Evolutionary conservation across 164 flowering plant genomes (phyloP).

Genomic region (Vitis rupestris): DNA sequence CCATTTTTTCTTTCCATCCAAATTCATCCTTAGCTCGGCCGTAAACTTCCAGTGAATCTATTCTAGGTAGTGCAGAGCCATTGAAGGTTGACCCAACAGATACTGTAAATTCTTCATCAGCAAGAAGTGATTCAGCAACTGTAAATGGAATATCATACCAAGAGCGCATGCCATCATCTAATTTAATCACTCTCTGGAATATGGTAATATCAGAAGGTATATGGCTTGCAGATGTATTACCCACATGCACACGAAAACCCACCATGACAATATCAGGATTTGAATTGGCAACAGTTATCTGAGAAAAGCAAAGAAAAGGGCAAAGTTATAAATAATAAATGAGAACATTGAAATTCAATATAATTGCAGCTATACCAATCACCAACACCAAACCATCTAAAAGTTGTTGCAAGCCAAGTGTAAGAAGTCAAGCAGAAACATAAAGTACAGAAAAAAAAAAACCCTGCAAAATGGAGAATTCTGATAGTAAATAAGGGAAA

Average conservation of each 20-base stretch:
- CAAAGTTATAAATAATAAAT: background rate
- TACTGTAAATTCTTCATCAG: slow-evolving; percentile 90
- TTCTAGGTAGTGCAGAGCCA: slow-evolving; percentile 78
- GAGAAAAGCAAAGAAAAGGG: slow-evolving; percentile 20
- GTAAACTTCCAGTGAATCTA: slow-evolving; percentile 93
- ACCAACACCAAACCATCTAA: background rate
- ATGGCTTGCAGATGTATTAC: slow-evolving; percentile 82
- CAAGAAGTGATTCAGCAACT: slow-evolving; percentile 93
- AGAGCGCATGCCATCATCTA: slow-evolving; percentile 94
- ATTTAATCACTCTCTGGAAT: slow-evolving; percentile 83
- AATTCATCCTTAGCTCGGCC: slow-evolving; percentile 98
- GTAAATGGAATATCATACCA: slow-evolving; percentile 99
- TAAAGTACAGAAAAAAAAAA: background rate
- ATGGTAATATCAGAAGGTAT: slow-evolving; percentile 84
- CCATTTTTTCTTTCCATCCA: slow-evolving; percentile 99
- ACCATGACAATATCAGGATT: slow-evolving; percentile 99
- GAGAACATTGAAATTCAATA: background rate
- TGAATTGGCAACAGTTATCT: slow-evolving; percentile 88
- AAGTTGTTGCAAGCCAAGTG: background rate
- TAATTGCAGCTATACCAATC: background rate
- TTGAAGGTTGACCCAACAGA: slow-evolving; percentile 81
- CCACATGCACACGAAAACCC: slow-evolving; percentile 93
- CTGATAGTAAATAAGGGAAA: background rate
- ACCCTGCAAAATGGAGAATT: background rate
- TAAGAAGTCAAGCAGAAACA: background rate